Evolutionary conservation across 176 grass and related monocot genomes (phyloP).

Genomic region (Panicum miliaceum): DNA sequence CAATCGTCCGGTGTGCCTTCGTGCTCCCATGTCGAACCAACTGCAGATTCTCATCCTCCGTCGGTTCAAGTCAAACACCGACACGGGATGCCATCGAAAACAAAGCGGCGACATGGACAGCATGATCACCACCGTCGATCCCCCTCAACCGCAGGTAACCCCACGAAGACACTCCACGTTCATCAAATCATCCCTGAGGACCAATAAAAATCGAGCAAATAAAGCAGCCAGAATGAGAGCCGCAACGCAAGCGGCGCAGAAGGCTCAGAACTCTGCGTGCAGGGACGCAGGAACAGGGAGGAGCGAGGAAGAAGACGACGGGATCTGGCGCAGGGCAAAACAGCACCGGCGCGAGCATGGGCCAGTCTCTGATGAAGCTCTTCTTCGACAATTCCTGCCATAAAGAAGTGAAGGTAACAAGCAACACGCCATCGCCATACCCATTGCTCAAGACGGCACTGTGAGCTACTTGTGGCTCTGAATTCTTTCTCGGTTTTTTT

Average conservation of each 20-base stretch:
- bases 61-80: constrained; percentile 1
- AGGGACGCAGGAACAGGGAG: background rate
- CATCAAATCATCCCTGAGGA: background rate
- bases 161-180: constrained; percentile 1
- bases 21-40: constrained; percentile 9
- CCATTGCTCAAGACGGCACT: background rate
- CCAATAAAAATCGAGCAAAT: background rate
- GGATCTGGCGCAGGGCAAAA: background rate
- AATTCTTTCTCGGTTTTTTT: background rate
- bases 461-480: background rate
- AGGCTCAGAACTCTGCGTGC: background rate
- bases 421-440: background rate
- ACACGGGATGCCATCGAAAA: background rate
- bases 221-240: background rate
- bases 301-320: background rate
- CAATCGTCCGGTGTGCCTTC: background rate
- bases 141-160: background rate
- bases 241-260: background rate
- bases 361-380: constrained; percentile 55
- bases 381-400: constrained; percentile 53
- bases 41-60: background rate
- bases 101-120: background rate
- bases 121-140: background rate
- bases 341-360: constrained; percentile 5
- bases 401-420: constrained; percentile 45